Percentiles rank a stretch among this genome's conserved stretches.
Evolutionary conservation across 2,329 filamentous ascomycete species (phyloP).

Genomic region (Geosmithia morbida): DNA sequence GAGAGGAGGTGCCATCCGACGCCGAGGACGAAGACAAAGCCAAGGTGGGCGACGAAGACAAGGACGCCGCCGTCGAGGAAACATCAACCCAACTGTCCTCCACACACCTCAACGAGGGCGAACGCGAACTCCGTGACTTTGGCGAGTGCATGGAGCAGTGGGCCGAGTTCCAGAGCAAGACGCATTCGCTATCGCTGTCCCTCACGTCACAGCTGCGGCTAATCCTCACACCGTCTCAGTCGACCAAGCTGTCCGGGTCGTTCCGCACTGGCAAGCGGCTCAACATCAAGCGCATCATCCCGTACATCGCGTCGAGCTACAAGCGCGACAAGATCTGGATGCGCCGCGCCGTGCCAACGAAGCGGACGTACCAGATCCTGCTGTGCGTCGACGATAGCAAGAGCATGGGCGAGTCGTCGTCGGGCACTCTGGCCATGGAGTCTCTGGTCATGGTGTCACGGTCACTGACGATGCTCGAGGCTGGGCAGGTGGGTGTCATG

Average conservation of each 20-base stretch:
- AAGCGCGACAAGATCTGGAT: constrained; percentile 99
- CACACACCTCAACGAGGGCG: constrained; percentile 48
- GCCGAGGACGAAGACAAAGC: constrained; percentile 24
- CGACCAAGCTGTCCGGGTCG: constrained; percentile 90
- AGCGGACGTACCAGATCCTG: constrained; percentile 93
- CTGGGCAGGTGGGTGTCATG: constrained; percentile 80
- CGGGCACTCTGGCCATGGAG: constrained; percentile 74
- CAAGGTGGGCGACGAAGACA: constrained; percentile 31
- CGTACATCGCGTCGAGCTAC: constrained; percentile 95
- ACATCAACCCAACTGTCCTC: constrained; percentile 51
- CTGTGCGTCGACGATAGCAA: constrained; percentile 93
- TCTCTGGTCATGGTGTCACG: constrained; percentile 85
- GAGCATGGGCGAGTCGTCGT: constrained; percentile 74
- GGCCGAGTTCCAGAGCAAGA: constrained; percentile 71
- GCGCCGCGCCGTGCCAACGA: constrained; percentile 79
- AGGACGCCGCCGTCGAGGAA: constrained; percentile 30
- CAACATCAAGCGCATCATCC: constrained; percentile 99
- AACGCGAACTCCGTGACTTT: constrained; percentile 30
- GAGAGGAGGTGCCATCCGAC: constrained; percentile 28
- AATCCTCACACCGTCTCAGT: constrained; percentile 85
- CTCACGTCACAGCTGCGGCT: constrained; percentile 90
- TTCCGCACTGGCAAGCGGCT: constrained; percentile 96
- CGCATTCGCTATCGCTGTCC: constrained; percentile 73
- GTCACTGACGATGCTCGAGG: constrained; percentile 82
- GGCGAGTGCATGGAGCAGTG: constrained; percentile 58